Conservation (phyloP, 345 rosid genomes). For the Citrus sinensis region DNA sequence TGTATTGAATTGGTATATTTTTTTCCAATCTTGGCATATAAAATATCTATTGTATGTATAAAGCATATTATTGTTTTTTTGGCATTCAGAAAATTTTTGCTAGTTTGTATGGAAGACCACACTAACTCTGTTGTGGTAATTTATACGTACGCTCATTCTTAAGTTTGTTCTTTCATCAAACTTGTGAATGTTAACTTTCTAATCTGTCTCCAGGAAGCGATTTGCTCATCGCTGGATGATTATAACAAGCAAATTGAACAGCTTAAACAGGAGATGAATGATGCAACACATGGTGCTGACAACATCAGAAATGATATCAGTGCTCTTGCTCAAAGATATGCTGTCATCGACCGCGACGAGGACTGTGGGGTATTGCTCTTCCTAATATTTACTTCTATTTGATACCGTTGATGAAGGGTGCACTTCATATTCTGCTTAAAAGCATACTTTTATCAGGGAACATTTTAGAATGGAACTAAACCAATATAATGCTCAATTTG, state of each 20-base stretch:
- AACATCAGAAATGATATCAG: constrained; percentile 95
- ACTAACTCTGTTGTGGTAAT: background rate
- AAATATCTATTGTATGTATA: background rate
- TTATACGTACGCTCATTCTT: background rate
- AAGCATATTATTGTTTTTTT: background rate
- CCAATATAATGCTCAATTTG: constrained; percentile 12
- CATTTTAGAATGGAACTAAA: constrained; percentile 7
- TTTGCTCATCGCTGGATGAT: constrained; percentile 94
- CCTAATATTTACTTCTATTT: constrained; percentile 14
- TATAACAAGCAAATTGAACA: constrained; percentile 95
- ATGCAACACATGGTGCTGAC: constrained; percentile 99
- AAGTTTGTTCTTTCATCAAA: background rate
- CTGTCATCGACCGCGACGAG: constrained; percentile 82
- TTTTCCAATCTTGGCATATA: background rate
- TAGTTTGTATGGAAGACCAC: background rate
- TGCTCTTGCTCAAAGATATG: constrained; percentile 96
- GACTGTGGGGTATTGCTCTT: constrained; percentile 88
- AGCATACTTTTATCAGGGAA: background rate
- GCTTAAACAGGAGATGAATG: constrained; percentile 96
- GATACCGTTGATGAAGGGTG: constrained; percentile 4
- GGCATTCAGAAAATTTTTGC: background rate
- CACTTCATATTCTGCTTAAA: background rate
- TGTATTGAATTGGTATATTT: background rate
- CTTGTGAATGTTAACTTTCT: constrained; percentile 4
- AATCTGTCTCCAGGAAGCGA: constrained; percentile 66